Conservation (phyloP, 2,329 filamentous ascomycete genomes). For the Huntiella omanensis region DNA sequence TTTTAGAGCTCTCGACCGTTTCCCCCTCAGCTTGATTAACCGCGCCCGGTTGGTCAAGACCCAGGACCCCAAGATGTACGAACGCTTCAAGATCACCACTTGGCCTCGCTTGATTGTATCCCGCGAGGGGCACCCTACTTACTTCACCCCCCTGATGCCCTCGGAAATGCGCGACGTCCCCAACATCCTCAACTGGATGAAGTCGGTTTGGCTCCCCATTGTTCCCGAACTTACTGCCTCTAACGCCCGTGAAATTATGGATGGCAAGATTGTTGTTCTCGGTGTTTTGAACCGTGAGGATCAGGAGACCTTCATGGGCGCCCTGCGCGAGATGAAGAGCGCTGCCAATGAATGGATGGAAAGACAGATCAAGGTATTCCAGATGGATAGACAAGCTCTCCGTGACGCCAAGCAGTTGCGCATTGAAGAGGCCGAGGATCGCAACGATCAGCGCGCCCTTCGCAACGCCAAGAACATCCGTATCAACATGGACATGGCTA, state of each 20-base stretch:
- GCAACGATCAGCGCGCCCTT: conserved; percentile 72
- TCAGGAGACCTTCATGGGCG: conserved; percentile 56
- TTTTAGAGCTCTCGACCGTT: conserved; percentile 67
- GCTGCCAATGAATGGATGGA: conserved; percentile 97
- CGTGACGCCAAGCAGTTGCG: conserved; percentile 87
- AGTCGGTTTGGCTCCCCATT: conserved; percentile 85
- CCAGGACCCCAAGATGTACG: conserved; percentile 52
- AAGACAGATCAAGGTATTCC: conserved; percentile 78
- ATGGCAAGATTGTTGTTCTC: conserved; percentile 83
- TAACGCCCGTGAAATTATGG: conserved; percentile 90
- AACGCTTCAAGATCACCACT: conserved; percentile 85
- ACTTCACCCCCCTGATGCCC: conserved; percentile 74
- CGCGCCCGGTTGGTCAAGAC: conserved; percentile 89
- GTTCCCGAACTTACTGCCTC: conserved; percentile 82
- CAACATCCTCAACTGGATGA: conserved; percentile 76
- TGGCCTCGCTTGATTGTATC: conserved; percentile 89
- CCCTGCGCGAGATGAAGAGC: conserved; percentile 81
- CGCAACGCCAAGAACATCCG: conserved; percentile 76
- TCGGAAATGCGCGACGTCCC: conserved; percentile 81
- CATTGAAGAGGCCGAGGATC: conserved; percentile 90
- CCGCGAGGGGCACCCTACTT: conserved; percentile 72
- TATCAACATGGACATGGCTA: conserved; percentile 75
- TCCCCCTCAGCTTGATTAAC: conserved; percentile 76
- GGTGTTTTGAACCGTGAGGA: conserved; percentile 70
- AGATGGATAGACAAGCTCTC: conserved; percentile 80